Conservation (phyloP, 495 filamentous ascomycete genomes). For the Penicillium antarcticum region DNA sequence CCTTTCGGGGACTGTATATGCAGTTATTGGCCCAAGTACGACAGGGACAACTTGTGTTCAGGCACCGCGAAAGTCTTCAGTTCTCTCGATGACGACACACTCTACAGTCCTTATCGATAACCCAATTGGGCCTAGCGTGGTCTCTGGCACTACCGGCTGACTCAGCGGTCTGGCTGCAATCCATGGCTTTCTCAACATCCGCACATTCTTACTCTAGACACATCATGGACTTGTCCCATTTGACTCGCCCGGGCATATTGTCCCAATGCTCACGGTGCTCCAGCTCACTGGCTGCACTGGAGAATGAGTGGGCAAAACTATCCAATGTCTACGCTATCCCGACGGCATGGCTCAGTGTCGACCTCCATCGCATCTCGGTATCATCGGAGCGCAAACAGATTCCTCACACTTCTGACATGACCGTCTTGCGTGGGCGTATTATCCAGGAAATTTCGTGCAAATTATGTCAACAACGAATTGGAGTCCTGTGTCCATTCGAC, state of each 20-base stretch:
- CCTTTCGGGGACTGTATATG: too few relatives aligned
- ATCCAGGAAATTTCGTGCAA: slow-evolving; percentile 43
- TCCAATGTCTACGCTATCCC: slow-evolving; percentile 41
- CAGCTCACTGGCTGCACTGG: slow-evolving; percentile 44
- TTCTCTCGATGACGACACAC: slow-evolving; percentile 11
- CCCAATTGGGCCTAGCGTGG: slow-evolving; percentile 9
- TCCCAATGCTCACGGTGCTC: slow-evolving; percentile 44
- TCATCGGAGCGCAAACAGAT: slow-evolving; percentile 41
- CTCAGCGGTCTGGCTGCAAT: slow-evolving; percentile 8
- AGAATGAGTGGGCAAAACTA: slow-evolving; percentile 48
- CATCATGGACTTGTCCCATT: slow-evolving; percentile 38
- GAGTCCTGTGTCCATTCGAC: slow-evolving; percentile 35
- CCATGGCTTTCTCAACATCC: neutral
- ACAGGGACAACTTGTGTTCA: too few relatives aligned
- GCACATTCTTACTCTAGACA: slow-evolving; percentile 1
- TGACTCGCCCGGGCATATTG: slow-evolving; percentile 40
- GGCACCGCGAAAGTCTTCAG: neutral
- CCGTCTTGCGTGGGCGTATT: slow-evolving; percentile 37
- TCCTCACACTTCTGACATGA: slow-evolving; percentile 39
- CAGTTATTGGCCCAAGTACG: too few relatives aligned
- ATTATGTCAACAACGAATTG: slow-evolving; percentile 45
- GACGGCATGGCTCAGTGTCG: slow-evolving; percentile 43
- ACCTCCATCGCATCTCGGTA: slow-evolving; percentile 41
- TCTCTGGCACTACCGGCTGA: slow-evolving; percentile 18
- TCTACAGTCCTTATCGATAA: slow-evolving; percentile 12